phyloP scores from a whole-genome alignment of 305 asterid genomes.

The Withania somnifera region DNA sequence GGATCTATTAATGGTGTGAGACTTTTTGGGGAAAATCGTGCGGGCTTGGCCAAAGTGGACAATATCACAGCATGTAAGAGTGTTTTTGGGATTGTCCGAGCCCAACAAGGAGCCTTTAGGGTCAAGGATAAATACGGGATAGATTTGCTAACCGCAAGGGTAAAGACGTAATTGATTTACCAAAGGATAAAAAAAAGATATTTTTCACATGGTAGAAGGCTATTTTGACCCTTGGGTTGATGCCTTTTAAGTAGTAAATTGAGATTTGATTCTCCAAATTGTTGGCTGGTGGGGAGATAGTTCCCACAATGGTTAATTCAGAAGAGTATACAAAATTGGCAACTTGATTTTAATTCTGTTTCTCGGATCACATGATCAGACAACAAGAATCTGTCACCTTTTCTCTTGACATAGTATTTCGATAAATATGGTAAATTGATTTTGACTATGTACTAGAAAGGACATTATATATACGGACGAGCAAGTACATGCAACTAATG shows the following conservation, averaged over 20 bases:
- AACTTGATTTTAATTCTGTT: background rate
- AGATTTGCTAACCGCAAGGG: background rate
- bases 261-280: background rate
- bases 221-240: background rate
- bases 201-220: background rate
- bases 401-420: background rate
- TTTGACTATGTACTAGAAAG: background rate
- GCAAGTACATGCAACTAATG: background rate
- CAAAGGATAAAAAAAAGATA: background rate
- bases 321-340: background rate
- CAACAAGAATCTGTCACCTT: background rate
- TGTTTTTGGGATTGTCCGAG: too few species aligned
- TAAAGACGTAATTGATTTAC: background rate
- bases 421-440: background rate
- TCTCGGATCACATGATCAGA: background rate
- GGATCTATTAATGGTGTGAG: too few species aligned
- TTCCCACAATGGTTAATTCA: background rate
- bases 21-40: too few species aligned
- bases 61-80: too few species aligned
- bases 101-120: too few species aligned
- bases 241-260: background rate
- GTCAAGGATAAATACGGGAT: too few species aligned
- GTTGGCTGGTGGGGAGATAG: background rate
- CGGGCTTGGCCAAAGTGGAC: too few species aligned
- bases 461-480: background rate